phyloP scores from a whole-genome alignment of 2,329 filamentous ascomycete species.

The Colletotrichum orchidophilum region DNA sequence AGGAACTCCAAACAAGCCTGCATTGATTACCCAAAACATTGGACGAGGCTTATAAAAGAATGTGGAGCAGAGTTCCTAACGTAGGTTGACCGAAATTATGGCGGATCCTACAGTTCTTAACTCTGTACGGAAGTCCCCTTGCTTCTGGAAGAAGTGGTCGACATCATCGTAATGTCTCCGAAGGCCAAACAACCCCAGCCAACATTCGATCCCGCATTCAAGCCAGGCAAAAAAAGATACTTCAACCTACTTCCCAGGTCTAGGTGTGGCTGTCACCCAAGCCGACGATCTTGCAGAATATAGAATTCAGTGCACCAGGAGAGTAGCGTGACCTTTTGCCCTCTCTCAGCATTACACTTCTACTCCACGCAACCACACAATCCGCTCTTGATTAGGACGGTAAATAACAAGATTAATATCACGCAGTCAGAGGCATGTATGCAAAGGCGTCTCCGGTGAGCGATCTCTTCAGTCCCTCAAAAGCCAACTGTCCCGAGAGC shows the following conservation, averaged over 20 bases:
- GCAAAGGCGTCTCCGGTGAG: no score
- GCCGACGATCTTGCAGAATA: no score
- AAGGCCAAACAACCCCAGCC: constrained; percentile 32
- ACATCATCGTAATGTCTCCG: constrained; percentile 34
- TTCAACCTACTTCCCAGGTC: constrained; percentile 34
- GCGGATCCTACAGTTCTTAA: constrained; percentile 38
- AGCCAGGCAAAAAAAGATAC: constrained; percentile 12
- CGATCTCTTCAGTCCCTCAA: no score
- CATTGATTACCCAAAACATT: neutral
- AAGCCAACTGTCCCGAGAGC: no score
- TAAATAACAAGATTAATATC: no score
- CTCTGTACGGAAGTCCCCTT: constrained; percentile 35
- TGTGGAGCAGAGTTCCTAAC: constrained; percentile 28
- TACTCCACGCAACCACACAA: no score
- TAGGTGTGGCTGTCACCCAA: constrained; percentile 27
- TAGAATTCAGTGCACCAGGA: no score
- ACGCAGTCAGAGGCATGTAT: no score
- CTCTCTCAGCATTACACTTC: no score
- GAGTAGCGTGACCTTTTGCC: no score
- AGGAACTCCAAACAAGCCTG: neutral
- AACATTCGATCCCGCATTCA: constrained; percentile 27
- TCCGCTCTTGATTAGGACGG: no score
- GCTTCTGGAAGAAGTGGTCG: constrained; percentile 34
- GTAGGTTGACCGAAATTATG: neutral
- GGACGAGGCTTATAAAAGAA: constrained; percentile 5